phyloP scores from a whole-genome alignment of 192 early-diverging fungal species.

The Coemansia brasiliensis region DNA sequence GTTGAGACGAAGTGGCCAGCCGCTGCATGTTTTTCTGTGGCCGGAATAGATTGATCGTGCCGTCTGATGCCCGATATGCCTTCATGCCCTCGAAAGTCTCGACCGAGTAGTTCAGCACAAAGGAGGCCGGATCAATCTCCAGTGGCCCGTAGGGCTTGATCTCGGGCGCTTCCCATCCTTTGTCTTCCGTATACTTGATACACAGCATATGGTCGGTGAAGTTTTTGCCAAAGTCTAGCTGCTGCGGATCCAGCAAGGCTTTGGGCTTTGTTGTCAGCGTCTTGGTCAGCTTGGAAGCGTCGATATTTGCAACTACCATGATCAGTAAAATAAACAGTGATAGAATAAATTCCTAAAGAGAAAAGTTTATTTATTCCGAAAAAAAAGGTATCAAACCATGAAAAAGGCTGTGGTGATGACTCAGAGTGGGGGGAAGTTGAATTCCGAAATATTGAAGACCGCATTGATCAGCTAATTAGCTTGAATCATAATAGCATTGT shows the following conservation, averaged over 20 bases:
- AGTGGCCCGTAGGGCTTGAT: slow-evolving; percentile 87
- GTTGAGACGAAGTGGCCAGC: slow-evolving; percentile 74
- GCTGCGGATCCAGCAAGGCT: slow-evolving; percentile 21
- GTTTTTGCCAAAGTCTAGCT: slow-evolving; percentile 81
- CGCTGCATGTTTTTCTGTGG: slow-evolving; percentile 97
- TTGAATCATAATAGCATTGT: too few species aligned
- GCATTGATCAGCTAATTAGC: too few species aligned
- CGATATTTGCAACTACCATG: slow-evolving; percentile 35
- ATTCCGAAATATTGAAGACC: too few species aligned
- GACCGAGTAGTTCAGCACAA: slow-evolving; percentile 92
- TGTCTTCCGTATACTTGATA: slow-evolving; percentile 70
- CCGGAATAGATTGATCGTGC: slow-evolving; percentile 88
- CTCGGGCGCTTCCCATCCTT: slow-evolving; percentile 81
- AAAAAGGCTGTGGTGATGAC: neutral
- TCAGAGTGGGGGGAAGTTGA: neutral
- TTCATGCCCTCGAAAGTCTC: slow-evolving; percentile 95
- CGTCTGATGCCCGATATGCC: slow-evolving; percentile 87
- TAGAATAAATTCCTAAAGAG: neutral
- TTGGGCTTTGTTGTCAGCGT: slow-evolving; percentile 44
- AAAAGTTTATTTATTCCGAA: too few species aligned
- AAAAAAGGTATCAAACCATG: neutral
- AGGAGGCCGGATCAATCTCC: slow-evolving; percentile 75
- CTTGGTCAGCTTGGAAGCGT: slow-evolving; percentile 45
- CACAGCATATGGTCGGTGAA: slow-evolving; percentile 97
- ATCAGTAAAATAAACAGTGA: neutral